Percentiles rank a stretch among this genome's conserved stretches.
These are phyloP conservation scores for Ceratocystis lukuohia DNA, from an alignment of 2,329 filamentous ascomycete genomes.

Conservation along the genomic window DNA sequence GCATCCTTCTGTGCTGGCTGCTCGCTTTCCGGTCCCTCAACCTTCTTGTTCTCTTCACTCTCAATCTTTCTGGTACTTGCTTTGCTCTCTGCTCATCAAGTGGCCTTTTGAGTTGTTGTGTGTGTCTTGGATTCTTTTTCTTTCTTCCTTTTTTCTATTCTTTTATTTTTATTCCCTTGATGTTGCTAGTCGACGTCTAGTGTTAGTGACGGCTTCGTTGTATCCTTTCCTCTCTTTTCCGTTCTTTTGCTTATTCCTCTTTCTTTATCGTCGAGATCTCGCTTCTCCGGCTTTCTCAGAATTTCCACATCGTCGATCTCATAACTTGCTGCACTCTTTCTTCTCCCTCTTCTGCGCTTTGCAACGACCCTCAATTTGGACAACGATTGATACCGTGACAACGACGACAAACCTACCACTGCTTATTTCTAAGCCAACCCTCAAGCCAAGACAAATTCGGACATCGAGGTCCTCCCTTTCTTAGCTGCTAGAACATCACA, in stretches of 20 bases:
- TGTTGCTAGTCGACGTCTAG: slow-evolving; percentile 8
- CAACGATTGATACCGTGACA: too few relatives aligned
- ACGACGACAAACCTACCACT: too few relatives aligned
- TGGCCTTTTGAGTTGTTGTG: not conserved
- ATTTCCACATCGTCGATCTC: not conserved
- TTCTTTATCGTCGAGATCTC: not conserved
- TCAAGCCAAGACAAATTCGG: not conserved
- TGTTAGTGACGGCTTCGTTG: not conserved
- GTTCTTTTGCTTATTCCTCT: not conserved
- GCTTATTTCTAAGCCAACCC: not conserved
- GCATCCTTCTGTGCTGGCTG: not conserved
- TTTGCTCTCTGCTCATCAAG: not conserved
- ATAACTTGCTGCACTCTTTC: not conserved
- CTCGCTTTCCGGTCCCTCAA: not conserved
- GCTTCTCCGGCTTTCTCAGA: not conserved
- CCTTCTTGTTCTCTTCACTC: not conserved
- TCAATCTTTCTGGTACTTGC: not conserved
- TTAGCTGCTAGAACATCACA: not conserved
- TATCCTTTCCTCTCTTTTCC: not conserved
- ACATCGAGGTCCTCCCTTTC: not conserved
- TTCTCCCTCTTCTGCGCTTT: not conserved
- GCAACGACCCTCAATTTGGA: too few relatives aligned
- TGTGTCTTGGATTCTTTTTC: not conserved
- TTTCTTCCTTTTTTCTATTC: not conserved
- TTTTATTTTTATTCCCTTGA: not conserved